These are phyloP conservation scores for Themeda triandra DNA, from an alignment of 176 grass and related monocot species.

Conservation along the genomic window DNA sequence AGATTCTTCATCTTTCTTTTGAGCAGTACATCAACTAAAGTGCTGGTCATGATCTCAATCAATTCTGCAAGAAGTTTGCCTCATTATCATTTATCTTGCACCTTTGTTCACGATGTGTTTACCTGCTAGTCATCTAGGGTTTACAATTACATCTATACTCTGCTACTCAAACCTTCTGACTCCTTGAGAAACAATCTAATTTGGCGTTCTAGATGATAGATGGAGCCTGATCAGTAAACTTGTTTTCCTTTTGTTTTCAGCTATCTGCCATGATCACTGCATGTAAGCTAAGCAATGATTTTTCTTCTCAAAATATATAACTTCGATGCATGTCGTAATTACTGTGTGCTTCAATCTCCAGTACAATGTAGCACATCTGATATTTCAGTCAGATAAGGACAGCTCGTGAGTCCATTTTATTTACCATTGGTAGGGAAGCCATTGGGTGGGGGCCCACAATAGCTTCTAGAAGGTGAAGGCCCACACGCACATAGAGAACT, in stretches of 20 bases:
- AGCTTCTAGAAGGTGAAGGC: conserved; percentile 40
- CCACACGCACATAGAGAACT: not conserved
- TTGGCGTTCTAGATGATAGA: not conserved
- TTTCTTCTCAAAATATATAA: not conserved
- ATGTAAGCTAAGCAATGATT: not conserved
- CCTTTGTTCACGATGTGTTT: not conserved
- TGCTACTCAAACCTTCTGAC: not conserved
- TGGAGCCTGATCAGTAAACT: not conserved
- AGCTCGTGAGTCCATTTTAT: not conserved
- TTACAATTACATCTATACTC: too few species aligned
- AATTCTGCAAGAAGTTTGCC: not conserved
- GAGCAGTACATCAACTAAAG: not conserved
- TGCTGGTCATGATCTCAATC: not conserved
- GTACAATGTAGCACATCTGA: not conserved
- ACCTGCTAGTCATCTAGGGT: not conserved
- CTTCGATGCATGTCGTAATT: not conserved
- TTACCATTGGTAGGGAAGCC: conserved; percentile 13
- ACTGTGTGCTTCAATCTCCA: not conserved
- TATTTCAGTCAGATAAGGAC: not conserved
- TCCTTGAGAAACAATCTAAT: not conserved
- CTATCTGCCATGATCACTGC: not conserved
- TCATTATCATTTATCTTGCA: not conserved
- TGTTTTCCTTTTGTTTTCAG: not conserved
- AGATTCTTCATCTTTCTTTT: not conserved
- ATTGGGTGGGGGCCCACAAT: not conserved